A percentile compares a stretch with the other conserved stretches of the same genome.
Conservation (phyloP, 352 stramenopile genomes). For the Phytophthora capsici region DNA sequence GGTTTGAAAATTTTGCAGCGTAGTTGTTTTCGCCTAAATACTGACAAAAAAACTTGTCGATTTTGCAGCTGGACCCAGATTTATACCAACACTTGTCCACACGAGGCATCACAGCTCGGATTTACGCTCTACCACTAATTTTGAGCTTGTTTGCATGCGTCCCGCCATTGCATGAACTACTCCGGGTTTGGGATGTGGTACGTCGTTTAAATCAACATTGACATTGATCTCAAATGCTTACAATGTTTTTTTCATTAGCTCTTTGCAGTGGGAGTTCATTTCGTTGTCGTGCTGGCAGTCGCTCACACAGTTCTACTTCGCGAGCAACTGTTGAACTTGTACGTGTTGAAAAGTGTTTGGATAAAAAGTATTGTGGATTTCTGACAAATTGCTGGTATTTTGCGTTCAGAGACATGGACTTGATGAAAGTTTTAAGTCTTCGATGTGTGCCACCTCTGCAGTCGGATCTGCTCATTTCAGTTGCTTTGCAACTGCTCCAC, state of each 20-base stretch:
- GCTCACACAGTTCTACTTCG: slow-evolving; percentile 90
- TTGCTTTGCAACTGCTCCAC: slow-evolving; percentile 86
- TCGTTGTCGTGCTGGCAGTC: slow-evolving; percentile 90
- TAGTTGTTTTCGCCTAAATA: not conserved
- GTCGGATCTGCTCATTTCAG: slow-evolving; percentile 84
- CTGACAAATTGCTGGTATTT: not conserved
- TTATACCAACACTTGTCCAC: slow-evolving; percentile 81
- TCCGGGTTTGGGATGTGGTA: slow-evolving; percentile 93
- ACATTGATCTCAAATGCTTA: too few species aligned
- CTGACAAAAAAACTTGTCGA: not conserved
- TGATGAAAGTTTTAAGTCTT: slow-evolving; percentile 91
- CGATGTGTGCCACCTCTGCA: slow-evolving; percentile 83
- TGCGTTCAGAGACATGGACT: slow-evolving; percentile 71
- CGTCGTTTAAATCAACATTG: not conserved
- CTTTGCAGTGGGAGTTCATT: slow-evolving; percentile 92
- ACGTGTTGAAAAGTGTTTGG: slow-evolving; percentile 13
- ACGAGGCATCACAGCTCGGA: slow-evolving; percentile 78
- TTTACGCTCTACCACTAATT: slow-evolving; percentile 90
- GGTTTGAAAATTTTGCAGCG: slow-evolving; percentile 32
- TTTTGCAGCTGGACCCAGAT: slow-evolving; percentile 72
- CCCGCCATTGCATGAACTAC: slow-evolving; percentile 84
- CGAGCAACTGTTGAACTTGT: slow-evolving; percentile 83
- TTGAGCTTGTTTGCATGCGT: slow-evolving; percentile 92
- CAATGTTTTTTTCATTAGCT: slow-evolving; percentile 47
- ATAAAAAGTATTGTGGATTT: not conserved